Percentiles rank a stretch among this genome's conserved stretches.
phyloP scores from a whole-genome alignment of 345 rosid species.

The Gossypium rotundifolium region DNA sequence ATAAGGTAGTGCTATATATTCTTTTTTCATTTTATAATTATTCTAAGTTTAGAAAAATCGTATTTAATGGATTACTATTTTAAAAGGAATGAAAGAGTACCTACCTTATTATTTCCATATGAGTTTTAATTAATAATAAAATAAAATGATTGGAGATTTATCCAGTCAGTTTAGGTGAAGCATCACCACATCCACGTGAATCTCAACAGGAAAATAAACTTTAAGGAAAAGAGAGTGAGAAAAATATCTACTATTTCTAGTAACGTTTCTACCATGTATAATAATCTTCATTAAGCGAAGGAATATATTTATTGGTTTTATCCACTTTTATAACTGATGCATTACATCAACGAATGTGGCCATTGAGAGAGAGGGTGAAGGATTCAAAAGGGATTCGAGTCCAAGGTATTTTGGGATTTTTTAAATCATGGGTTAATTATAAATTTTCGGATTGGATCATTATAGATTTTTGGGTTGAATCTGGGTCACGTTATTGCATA shows the following conservation, averaged over 20 bases:
- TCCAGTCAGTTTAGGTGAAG: neutral
- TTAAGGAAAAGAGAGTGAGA: neutral
- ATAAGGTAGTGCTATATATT: neutral
- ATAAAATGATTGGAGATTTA: neutral
- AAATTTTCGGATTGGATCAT: fast-evolving
- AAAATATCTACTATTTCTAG: neutral
- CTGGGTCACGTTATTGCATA: fast-evolving
- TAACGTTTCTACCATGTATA: too few relatives aligned
- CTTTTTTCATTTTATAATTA: neutral
- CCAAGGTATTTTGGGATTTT: too few relatives aligned
- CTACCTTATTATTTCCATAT: neutral
- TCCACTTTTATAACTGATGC: too few relatives aligned
- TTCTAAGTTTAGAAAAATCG: neutral
- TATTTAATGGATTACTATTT: neutral
- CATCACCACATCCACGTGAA: neutral
- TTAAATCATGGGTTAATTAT: too few relatives aligned
- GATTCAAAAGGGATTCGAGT: too few relatives aligned
- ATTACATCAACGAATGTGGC: too few relatives aligned
- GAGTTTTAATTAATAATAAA: neutral
- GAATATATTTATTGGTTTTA: too few relatives aligned
- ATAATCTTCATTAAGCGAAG: too few relatives aligned
- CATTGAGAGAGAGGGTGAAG: too few relatives aligned
- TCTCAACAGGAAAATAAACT: neutral
- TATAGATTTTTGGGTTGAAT: fast-evolving
- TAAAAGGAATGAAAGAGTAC: neutral